Evolutionary conservation across 108 stramenopile genomes (phyloP).

Genomic region (Schizochytrium sp.): DNA sequence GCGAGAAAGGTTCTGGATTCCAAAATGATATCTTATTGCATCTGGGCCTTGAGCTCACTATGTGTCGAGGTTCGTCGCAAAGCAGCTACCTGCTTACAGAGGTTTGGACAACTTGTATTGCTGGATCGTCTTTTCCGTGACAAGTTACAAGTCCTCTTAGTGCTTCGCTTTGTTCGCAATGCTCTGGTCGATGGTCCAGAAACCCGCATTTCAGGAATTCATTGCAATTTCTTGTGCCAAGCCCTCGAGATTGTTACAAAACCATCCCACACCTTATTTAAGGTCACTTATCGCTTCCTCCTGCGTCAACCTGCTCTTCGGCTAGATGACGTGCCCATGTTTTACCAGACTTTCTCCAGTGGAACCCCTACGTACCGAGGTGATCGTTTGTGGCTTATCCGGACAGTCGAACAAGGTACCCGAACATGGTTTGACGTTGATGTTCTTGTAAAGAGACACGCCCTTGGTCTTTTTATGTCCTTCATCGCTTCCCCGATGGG

Average conservation of each 20-base stretch:
- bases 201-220: neutral
- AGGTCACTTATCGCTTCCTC: neutral
- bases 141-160: neutral
- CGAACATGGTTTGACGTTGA: neutral
- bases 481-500: neutral
- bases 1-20: neutral
- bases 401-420: constrained; percentile 19
- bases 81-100: constrained; percentile 40
- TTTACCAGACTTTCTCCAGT: constrained; percentile 29
- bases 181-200: neutral
- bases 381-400: constrained; percentile 36
- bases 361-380: neutral
- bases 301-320: neutral
- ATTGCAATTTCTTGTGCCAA: constrained; percentile 10
- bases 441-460: constrained; percentile 19
- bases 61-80: constrained; percentile 10
- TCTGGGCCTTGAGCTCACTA: constrained; percentile 31
- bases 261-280: neutral
- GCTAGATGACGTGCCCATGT: neutral
- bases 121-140: constrained; percentile 20
- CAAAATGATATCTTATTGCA: neutral
- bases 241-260: neutral
- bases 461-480: constrained; percentile 1
- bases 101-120: constrained; percentile 25
- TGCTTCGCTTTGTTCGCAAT: constrained; percentile 5